Evolutionary conservation across 371 early-diverging fungal genomes (phyloP), one percentile per base, ranked within the genome.

Genomic region (Mortierella sp.): DNA sequence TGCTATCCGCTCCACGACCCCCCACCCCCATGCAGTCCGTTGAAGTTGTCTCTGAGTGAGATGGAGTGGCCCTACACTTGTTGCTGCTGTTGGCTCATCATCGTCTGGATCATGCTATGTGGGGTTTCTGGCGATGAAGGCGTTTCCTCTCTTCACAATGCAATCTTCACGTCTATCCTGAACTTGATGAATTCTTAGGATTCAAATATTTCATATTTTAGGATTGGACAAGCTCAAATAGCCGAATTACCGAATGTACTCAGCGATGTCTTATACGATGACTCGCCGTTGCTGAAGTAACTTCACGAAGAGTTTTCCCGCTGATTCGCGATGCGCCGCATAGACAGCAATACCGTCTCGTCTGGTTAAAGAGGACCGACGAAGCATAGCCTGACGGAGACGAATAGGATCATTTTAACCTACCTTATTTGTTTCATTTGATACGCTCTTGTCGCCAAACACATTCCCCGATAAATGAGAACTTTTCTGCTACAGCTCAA

Each of bases 401-500:
- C n/a, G 11, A 6, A 6, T 19, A 21, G 22, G 19, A 4, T 52
- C 22, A 10, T 52, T 21, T 19, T 6, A 1, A 61, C 36, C 43
- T 13, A 40, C 36, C 41, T 40, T 43, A 40, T 41, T 48, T 60
- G 60, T 67, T 24, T 38, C 58, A n/a, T 48, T 48, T 28, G 16
- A 59, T 32, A 45, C 68, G 60, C n/a, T 47, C 58, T 43, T 48
- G 43, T 15, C 38, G 10, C 11, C n/a, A 59, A 67, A 33, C 7
- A 45, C 67, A 10, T 3, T 24, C 50, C 62, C 62, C 62, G 38
- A 69, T 55, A 55, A 69, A 69, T 13, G 62, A 62, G 33, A 69
- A 69, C 2, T 62, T 52, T 38, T 19, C 10, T 33, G 38, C 43
- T 69, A 62, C 21, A 69, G 69, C 15, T 62, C 41, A 6, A 52